Evolutionary conservation across 176 grass and related monocot species (phyloP).

Genomic region (Aegilops sharonensis): DNA sequence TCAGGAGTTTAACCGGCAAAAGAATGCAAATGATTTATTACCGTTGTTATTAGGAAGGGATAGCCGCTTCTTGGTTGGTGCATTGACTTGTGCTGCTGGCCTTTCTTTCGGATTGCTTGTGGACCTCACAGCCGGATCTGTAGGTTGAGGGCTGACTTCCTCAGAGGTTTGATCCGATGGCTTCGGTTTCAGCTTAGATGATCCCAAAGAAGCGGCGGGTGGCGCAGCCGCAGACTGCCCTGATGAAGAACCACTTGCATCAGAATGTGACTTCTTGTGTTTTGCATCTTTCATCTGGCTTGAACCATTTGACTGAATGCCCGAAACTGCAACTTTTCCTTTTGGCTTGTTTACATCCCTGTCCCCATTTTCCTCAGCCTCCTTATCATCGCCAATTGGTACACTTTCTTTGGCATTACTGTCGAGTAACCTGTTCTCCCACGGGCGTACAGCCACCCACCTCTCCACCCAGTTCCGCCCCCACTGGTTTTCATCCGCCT

Average conservation of each 20-base stretch:
- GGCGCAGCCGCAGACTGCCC: conserved; percentile 37
- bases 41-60: conserved; percentile 82
- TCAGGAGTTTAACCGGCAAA: neutral
- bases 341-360: conserved; percentile 46
- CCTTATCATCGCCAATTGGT: conserved; percentile 21
- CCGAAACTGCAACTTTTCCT: conserved; percentile 21
- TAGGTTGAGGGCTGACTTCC: conserved; percentile 55
- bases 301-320: conserved; percentile 19
- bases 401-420: conserved; percentile 57
- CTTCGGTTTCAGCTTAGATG: conserved; percentile 44
- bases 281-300: conserved; percentile 38
- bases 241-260: conserved; percentile 64
- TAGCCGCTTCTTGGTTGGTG: conserved; percentile 53
- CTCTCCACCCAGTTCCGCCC: conserved; percentile 85
- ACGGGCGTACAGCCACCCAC: conserved; percentile 96
- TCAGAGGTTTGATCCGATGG: conserved; percentile 42
- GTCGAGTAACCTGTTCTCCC: conserved; percentile 90
- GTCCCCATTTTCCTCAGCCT: conserved; percentile 33
- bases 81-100: conserved; percentile 16
- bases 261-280: conserved; percentile 50
- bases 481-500: conserved; percentile 71
- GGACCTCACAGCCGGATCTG: conserved; percentile 47
- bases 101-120: conserved; percentile 87
- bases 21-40: conserved; percentile 14
- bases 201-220: conserved; percentile 32